Evolutionary conservation across 805 yeast species (phyloP).

Genomic region (Lipomyces lipofer): DNA sequence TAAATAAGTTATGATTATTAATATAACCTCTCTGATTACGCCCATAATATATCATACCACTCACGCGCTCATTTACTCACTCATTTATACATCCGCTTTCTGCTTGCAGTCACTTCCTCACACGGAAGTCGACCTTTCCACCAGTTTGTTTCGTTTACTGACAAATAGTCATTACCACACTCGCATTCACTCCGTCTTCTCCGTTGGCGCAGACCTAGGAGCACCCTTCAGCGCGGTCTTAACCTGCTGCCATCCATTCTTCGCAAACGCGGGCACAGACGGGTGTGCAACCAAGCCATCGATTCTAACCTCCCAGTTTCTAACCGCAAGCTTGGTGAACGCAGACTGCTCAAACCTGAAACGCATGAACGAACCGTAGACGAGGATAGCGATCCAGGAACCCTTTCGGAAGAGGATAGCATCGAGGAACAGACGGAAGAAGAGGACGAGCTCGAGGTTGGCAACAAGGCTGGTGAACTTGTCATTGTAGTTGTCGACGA

Average conservation of each 20-base stretch:
- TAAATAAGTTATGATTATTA: too few relatives aligned
- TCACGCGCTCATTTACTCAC: too few relatives aligned
- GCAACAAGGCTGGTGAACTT: slow-evolving; percentile 60
- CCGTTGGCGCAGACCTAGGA: slow-evolving; percentile 19
- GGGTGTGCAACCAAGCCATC: slow-evolving; percentile 60
- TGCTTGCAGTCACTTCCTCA: too few relatives aligned
- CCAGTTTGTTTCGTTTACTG: too few relatives aligned
- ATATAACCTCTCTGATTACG: too few relatives aligned
- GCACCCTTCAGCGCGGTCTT: slow-evolving; percentile 39
- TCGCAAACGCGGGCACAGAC: slow-evolving; percentile 52
- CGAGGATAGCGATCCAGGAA: slow-evolving; percentile 55
- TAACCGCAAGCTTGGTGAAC: slow-evolving; percentile 67
- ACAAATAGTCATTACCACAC: too few relatives aligned
- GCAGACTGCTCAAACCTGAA: slow-evolving; percentile 74
- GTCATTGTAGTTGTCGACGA: slow-evolving; percentile 59
- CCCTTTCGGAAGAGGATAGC: slow-evolving; percentile 60
- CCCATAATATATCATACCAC: too few relatives aligned
- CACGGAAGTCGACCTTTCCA: too few relatives aligned
- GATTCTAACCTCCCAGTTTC: slow-evolving; percentile 65
- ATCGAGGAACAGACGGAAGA: slow-evolving; percentile 47
- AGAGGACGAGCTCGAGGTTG: slow-evolving; percentile 52
- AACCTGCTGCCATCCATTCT: slow-evolving; percentile 51
- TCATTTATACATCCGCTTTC: too few relatives aligned
- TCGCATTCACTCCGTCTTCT: slow-evolving; percentile 24
- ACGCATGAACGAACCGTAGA: slow-evolving; percentile 65